Evolutionary conservation across 2,329 filamentous ascomycete species (phyloP).

Genomic region (Coleophoma crateriformis): DNA sequence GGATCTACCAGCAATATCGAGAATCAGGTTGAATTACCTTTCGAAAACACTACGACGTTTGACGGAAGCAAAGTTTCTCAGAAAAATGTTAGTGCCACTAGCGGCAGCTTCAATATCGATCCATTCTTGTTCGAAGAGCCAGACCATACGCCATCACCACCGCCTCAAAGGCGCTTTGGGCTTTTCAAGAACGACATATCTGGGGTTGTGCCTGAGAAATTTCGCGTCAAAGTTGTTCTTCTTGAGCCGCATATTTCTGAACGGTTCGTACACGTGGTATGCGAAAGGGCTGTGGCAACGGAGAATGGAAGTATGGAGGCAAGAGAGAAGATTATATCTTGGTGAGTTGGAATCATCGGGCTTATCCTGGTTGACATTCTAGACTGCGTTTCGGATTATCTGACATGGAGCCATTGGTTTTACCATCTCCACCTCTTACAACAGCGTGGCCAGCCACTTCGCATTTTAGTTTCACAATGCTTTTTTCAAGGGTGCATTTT

Average conservation of each 20-base stretch:
- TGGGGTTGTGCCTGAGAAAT: slow-evolving; percentile 15
- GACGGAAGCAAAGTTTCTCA: too few relatives aligned
- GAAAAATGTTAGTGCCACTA: too few relatives aligned
- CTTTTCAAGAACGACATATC: not conserved
- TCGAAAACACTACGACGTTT: not conserved
- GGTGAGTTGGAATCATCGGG: slow-evolving; percentile 10
- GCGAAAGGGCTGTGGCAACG: slow-evolving; percentile 10
- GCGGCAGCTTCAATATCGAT: too few relatives aligned
- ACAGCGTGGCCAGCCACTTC: too few relatives aligned
- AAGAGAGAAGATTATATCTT: slow-evolving; percentile 20
- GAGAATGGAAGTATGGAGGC: slow-evolving; percentile 18
- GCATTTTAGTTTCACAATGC: too few relatives aligned
- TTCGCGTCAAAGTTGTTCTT: slow-evolving; percentile 17
- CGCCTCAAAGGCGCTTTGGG: not conserved
- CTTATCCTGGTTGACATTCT: too few relatives aligned
- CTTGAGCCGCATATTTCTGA: slow-evolving; percentile 21
- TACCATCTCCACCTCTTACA: too few relatives aligned
- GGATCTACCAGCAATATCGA: too few relatives aligned
- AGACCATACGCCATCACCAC: not conserved
- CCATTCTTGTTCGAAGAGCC: not conserved
- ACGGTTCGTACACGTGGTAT: slow-evolving; percentile 19
- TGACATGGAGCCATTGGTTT: too few relatives aligned
- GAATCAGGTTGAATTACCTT: not conserved
- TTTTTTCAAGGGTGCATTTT: too few relatives aligned
- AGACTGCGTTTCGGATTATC: too few relatives aligned